phyloP scores from a whole-genome alignment of 176 grass and related monocot genomes.

The Secale cereale region DNA sequence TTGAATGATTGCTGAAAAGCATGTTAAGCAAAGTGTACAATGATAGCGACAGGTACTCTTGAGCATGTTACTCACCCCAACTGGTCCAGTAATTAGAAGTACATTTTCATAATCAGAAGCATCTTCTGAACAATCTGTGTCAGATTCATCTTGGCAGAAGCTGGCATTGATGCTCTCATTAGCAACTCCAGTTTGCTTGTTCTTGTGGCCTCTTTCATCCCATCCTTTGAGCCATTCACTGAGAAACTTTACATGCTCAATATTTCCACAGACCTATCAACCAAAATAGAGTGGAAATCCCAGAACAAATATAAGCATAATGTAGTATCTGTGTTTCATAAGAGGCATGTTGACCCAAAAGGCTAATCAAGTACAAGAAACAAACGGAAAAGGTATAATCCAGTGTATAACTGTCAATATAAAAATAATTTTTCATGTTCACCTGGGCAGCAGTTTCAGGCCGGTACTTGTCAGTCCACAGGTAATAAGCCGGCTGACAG shows the following conservation, averaged over 20 bases:
- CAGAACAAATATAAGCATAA: conserved; percentile 20
- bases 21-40: conserved; percentile 4
- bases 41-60: conserved; percentile 15
- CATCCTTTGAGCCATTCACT: conserved; percentile 80
- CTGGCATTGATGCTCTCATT: conserved; percentile 45
- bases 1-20: not conserved
- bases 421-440: conserved; percentile 33
- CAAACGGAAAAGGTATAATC: conserved; percentile 10
- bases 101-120: conserved; percentile 52
- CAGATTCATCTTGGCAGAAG: conserved; percentile 57
- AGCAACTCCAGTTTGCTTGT: conserved; percentile 28
- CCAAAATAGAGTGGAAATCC: conserved; percentile 25
- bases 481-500: conserved; percentile 35
- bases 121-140: conserved; percentile 54
- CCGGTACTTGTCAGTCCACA: conserved; percentile 89
- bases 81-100: conserved; percentile 96
- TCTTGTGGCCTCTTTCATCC: conserved; percentile 72
- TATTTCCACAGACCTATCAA: conserved; percentile 87
- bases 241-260: conserved; percentile 60
- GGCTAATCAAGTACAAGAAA: conserved; percentile 15
- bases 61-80: conserved; percentile 58
- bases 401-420: not conserved
- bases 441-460: conserved; percentile 86
- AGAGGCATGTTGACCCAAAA: not conserved
- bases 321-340: not conserved